Conservation (phyloP, 169 alveolate species). For the Pseudocohnilembus persalinus region DNA sequence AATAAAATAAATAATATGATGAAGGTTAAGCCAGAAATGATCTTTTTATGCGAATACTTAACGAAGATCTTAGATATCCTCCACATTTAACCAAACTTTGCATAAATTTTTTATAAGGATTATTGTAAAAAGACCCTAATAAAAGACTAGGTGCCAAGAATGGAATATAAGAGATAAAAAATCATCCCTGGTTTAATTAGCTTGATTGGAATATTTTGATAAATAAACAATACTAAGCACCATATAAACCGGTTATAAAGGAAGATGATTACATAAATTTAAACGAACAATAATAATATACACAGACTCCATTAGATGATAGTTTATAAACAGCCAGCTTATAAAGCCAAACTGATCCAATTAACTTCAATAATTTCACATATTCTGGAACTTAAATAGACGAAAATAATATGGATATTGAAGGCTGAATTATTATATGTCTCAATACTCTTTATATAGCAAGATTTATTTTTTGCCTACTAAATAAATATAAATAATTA, state of each 20-base stretch:
- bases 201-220: conserved; percentile 36
- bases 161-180: conserved; percentile 61
- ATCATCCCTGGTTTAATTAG: conserved; percentile 46
- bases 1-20: no score
- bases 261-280: not conserved
- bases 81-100: conserved; percentile 42
- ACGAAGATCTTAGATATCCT: conserved; percentile 48
- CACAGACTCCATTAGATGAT: not conserved
- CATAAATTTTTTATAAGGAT: conserved; percentile 48
- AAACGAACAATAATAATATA: not conserved
- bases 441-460: no score
- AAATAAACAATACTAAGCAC: conserved; percentile 44
- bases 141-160: conserved; percentile 63
- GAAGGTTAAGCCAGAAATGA: conserved; percentile 48
- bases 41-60: conserved; percentile 56
- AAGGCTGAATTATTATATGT: no score
- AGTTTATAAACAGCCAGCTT: not conserved
- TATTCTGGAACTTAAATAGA: not conserved
- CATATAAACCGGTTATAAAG: conserved; percentile 41
- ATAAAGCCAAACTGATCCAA: not conserved
- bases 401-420: not conserved
- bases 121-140: conserved; percentile 71
- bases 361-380: not conserved
- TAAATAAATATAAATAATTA: no score
- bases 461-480: no score